Conservation (phyloP, 306 rosid genomes). For the Vicia faba region DNA sequence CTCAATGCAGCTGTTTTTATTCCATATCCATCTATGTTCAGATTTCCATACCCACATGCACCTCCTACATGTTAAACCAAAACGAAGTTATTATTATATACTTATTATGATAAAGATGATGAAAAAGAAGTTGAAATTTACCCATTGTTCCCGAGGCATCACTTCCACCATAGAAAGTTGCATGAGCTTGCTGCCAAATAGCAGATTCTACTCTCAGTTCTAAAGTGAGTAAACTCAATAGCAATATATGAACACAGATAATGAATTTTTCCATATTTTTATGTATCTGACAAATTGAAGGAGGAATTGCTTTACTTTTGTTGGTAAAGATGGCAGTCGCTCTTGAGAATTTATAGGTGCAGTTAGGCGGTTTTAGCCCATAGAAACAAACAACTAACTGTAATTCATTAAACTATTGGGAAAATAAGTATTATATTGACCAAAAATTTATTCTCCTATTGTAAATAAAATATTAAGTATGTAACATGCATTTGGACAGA, state of each 20-base stretch:
- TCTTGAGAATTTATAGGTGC: conserved; percentile 45
- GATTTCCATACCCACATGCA: conserved; percentile 79
- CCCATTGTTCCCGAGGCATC: conserved; percentile 78
- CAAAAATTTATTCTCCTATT: background rate
- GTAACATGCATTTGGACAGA: conserved; percentile 13
- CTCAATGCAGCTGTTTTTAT: conserved; percentile 69
- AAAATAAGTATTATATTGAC: conserved; percentile 28
- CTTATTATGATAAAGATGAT: background rate
- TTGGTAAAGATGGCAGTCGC: conserved; percentile 19
- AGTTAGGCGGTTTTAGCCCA: conserved; percentile 28
- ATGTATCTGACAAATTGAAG: conserved; percentile 1
- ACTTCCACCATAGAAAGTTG: conserved; percentile 72
- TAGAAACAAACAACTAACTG: conserved; percentile 24
- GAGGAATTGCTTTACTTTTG: conserved; percentile 27
- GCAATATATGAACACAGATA: conserved; percentile 27
- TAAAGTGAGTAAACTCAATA: conserved; percentile 38
- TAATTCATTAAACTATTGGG: background rate
- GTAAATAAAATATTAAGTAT: background rate
- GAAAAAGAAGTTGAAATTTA: conserved; percentile 24
- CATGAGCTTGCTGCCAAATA: conserved; percentile 56
- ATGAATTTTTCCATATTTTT: conserved; percentile 40
- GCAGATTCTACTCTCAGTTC: conserved; percentile 42
- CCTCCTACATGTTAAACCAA: conserved; percentile 46
- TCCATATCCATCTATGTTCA: conserved; percentile 63
- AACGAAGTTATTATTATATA: background rate